Base-by-base conservation (phyloP, 371 early-diverging fungal species). In the Rhizopus sp. region DNA sequence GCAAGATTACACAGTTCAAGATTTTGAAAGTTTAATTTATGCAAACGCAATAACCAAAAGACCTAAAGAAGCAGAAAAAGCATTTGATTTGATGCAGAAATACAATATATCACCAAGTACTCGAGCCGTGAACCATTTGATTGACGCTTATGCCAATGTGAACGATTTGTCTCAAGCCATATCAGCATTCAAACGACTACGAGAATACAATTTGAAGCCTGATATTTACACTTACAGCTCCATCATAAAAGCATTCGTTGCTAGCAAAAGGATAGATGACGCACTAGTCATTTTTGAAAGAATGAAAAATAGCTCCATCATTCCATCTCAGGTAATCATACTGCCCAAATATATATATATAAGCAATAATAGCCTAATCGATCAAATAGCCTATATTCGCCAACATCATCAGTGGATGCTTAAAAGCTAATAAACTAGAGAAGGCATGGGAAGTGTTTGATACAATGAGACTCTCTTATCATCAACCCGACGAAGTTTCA, bases 361-460 rank as follows among this genome's bases (percentile, higher is more conserved):
- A 49, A 49, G 13, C 23, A n/a, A 15, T 15, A 12, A n/a, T 13
- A 34, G 4, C 3, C 6, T 41, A 17, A 33, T 31, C 32, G 44
- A 30, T 9, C 9, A n/a, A 32, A 16, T 50, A 85, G 59, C 82
- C 84, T 4, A 83, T 93, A 17, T 94, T 87, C 74, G 87, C 92
- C 16, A 88, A 68, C 34, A 69, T 97, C 5, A 90, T 97, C 53
- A 84, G 88, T 56, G 92, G 93, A 17, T 97, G 93, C 57, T 60
- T 94, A n/a, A 75, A 85, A 40, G 67, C 79, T 8, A 74, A 80
- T 15, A 84, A 93, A 46, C 68, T 85, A 9, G 71, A 85, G 13
- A 83, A 89, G 3, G 95, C 95, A 7, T 97, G 97, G 97, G 81
- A 82, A 32, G 80, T 90, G n/a, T 97, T 94, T 78, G 89, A 94